phyloP scores from a whole-genome alignment of 495 filamentous ascomycete species.

The Saxophila tyrrhenica region DNA sequence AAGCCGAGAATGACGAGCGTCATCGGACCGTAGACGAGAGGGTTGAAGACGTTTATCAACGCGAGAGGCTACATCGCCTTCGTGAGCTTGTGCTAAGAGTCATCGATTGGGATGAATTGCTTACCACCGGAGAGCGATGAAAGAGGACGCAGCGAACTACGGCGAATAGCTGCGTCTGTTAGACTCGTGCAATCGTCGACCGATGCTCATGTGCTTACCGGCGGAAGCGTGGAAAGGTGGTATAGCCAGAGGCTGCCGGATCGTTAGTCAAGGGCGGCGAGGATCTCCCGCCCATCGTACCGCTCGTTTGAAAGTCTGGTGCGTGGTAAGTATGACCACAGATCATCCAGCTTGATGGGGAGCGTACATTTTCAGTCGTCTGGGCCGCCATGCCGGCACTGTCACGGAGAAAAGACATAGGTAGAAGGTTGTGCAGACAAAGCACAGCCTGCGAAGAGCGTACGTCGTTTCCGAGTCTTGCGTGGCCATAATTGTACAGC shows the following conservation, averaged over 20 bases:
- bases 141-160: background rate
- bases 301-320: background rate
- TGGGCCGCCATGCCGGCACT: background rate
- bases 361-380: background rate
- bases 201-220: background rate
- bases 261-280: background rate
- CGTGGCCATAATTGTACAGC: background rate
- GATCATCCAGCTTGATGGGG: background rate
- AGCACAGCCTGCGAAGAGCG: background rate
- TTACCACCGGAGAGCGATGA: background rate
- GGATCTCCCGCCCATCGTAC: background rate
- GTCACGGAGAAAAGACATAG: background rate
- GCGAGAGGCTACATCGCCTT: background rate
- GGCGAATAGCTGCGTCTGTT: background rate
- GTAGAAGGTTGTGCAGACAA: background rate
- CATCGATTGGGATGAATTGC: background rate
- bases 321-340: background rate
- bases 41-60: background rate
- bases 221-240: background rate
- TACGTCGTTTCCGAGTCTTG: background rate
- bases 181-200: background rate
- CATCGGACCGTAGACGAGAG: no score
- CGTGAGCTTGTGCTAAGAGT: background rate
- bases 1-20: no score
- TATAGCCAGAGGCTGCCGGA: background rate